phyloP scores from a whole-genome alignment of 371 early-diverging fungal species.

The Polyrhizophydium stewartii region DNA sequence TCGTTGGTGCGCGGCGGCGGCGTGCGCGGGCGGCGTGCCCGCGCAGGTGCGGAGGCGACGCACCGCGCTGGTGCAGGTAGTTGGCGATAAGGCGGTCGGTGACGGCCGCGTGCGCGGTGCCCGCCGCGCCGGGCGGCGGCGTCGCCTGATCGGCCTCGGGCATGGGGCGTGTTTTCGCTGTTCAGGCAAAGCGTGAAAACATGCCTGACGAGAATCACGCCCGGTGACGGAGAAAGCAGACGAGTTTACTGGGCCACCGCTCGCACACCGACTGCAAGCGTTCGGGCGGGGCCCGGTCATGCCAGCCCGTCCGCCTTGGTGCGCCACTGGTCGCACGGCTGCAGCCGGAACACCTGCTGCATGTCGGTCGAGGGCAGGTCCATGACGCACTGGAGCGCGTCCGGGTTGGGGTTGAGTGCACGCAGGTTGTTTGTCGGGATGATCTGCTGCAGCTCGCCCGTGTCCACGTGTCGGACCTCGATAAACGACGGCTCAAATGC shows the following conservation, averaged over 20 bases:
- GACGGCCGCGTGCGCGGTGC: background rate
- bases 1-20: background rate
- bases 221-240: no score
- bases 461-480: conserved; percentile 82
- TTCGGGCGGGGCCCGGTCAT: no score
- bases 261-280: no score
- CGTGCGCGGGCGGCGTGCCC: background rate
- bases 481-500: conserved; percentile 88
- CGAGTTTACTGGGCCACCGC: no score
- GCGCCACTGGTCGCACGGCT: background rate
- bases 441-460: conserved; percentile 45
- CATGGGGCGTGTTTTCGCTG: no score
- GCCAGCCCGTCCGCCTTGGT: no score
- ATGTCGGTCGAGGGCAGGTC: conserved; percentile 13
- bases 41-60: no score
- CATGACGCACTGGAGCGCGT: conserved; percentile 18
- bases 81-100: background rate
- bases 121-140: background rate
- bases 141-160: no score
- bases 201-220: no score
- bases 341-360: conserved; percentile 12
- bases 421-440: conserved; percentile 26
- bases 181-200: no score
- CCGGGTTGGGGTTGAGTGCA: conserved; percentile 17
- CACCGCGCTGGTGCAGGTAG: background rate